phyloP scores from a whole-genome alignment of 305 asterid species.

The Rubia tinctorum region DNA sequence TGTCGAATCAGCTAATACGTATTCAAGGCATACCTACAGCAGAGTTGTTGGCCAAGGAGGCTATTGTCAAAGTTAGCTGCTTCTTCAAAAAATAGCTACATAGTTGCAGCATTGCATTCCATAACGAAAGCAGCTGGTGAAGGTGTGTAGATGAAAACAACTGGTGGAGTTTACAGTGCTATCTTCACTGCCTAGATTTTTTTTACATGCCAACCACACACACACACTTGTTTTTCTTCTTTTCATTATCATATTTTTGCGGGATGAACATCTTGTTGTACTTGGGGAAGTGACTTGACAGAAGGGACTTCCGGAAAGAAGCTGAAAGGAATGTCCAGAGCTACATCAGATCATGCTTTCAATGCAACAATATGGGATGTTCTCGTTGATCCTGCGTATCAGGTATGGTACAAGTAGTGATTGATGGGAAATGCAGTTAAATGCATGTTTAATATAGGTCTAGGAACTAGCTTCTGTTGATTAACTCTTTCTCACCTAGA shows the following conservation, averaged over 20 bases:
- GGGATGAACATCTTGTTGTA: conserved; percentile 80
- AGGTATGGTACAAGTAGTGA: conserved; percentile 38
- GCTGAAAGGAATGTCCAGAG: conserved; percentile 98
- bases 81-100: conserved; percentile 90
- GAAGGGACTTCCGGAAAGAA: conserved; percentile 69
- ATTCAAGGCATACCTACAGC: no score
- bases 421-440: background rate
- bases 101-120: conserved; percentile 86
- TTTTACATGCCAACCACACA: background rate
- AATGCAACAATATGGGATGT: conserved; percentile 99
- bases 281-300: conserved; percentile 93
- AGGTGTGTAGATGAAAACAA: conserved; percentile 38
- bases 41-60: no score
- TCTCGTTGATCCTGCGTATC: conserved; percentile 96
- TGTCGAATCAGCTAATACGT: no score
- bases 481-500: background rate
- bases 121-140: conserved; percentile 51
- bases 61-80: conserved; percentile 86
- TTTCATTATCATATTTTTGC: conserved; percentile 32
- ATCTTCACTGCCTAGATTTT: background rate
- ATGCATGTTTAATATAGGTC: background rate
- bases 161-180: no score
- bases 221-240: background rate
- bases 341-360: conserved; percentile 98
- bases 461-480: background rate